Conservation (phyloP, 345 rosid genomes). For the Firmiana major region DNA sequence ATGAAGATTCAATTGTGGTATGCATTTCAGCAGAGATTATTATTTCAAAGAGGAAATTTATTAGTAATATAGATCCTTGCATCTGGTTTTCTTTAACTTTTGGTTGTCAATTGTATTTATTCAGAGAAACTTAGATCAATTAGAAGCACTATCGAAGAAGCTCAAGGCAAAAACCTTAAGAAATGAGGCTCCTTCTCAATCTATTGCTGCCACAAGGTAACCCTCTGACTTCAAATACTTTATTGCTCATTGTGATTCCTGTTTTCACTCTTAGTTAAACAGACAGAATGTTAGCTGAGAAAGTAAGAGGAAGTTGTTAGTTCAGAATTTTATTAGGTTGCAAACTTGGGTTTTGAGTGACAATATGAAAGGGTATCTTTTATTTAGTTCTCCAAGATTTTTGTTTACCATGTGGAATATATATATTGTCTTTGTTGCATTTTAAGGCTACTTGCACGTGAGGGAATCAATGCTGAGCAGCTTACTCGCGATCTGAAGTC, state of each 20-base stretch:
- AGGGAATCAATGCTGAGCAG: slow-evolving; percentile 97
- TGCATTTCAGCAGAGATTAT: background rate
- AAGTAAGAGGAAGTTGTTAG: slow-evolving; percentile 6
- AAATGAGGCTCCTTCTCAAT: slow-evolving; percentile 88
- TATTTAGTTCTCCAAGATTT: slow-evolving; percentile 3
- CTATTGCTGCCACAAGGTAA: slow-evolving; percentile 94
- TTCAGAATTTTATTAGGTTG: background rate
- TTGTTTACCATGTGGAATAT: background rate
- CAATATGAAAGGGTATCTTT: background rate
- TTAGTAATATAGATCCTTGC: background rate
- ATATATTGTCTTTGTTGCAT: slow-evolving; percentile 3
- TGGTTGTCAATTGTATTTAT: slow-evolving; percentile 18
- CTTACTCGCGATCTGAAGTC: slow-evolving; percentile 94
- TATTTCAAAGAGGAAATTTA: background rate
- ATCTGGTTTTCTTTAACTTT: slow-evolving; percentile 14
- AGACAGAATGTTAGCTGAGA: background rate
- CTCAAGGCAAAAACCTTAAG: slow-evolving; percentile 89
- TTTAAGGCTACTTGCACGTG: slow-evolving; percentile 87
- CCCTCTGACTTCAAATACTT: background rate
- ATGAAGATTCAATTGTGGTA: background rate
- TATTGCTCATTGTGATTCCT: background rate
- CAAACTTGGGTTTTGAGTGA: background rate
- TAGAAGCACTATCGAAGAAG: slow-evolving; percentile 92
- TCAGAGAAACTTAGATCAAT: slow-evolving; percentile 93
- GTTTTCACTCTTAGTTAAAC: background rate